These are phyloP conservation scores for Eruca vesicaria DNA, from an alignment of 441 rosid species.

Conservation along the genomic window DNA sequence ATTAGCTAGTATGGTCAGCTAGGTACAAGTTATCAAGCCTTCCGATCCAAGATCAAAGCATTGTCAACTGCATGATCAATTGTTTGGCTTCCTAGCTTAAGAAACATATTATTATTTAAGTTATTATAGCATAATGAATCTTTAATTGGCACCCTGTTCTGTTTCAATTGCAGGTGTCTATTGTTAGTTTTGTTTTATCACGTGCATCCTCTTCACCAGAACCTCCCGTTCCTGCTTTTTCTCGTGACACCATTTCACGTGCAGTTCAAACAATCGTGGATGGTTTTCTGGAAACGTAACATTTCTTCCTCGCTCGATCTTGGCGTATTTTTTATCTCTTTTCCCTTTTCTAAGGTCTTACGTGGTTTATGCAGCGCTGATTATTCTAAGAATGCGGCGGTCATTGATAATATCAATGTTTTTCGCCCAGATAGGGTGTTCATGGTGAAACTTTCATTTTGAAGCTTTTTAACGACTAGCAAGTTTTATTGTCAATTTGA, in stretches of 20 bases:
- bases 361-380: slow-evolving; percentile 57
- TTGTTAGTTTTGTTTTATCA: slow-evolving; percentile 81
- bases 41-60: slow-evolving; percentile 11
- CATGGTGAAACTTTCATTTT: slow-evolving; percentile 59
- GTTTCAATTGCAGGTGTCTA: slow-evolving; percentile 68
- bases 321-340: slow-evolving; percentile 5
- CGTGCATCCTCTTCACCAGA: slow-evolving; percentile 71
- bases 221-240: slow-evolving; percentile 72
- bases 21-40: not conserved
- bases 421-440: slow-evolving; percentile 97
- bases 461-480: slow-evolving; percentile 17
- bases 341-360: slow-evolving; percentile 15
- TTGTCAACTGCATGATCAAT: slow-evolving; percentile 1
- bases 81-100: slow-evolving; percentile 11
- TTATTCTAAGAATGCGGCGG: slow-evolving; percentile 45
- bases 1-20: slow-evolving; percentile 14
- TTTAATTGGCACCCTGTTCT: slow-evolving; percentile 15
- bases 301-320: slow-evolving; percentile 19
- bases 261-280: slow-evolving; percentile 89
- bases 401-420: slow-evolving; percentile 81
- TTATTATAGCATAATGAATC: slow-evolving; percentile 9
- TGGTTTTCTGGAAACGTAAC: slow-evolving; percentile 88
- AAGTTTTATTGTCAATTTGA: slow-evolving; percentile 15
- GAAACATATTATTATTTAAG: not conserved
- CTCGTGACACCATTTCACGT: slow-evolving; percentile 56